phyloP scores from a whole-genome alignment of 2,329 filamentous ascomycete species.

The Phialophora expanda region DNA sequence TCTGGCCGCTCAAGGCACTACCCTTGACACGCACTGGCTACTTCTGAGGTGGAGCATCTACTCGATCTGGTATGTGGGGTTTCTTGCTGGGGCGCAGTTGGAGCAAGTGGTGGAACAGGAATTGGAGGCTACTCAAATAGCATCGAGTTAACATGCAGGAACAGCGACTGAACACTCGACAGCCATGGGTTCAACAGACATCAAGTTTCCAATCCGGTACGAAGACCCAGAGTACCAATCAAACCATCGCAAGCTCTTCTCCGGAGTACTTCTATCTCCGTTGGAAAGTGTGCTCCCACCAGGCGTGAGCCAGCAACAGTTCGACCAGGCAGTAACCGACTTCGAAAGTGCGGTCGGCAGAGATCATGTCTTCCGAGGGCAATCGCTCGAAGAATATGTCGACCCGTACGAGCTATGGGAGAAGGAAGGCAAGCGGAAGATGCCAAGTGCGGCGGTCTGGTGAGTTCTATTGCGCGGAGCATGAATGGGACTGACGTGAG shows the following conservation, averaged over 20 bases:
- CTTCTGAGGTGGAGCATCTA: neutral
- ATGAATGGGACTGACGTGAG: neutral
- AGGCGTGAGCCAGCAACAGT: conserved; percentile 25
- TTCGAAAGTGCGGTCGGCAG: conserved; percentile 24
- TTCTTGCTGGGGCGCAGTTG: neutral
- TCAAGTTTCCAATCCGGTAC: conserved; percentile 27
- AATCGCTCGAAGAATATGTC: conserved; percentile 31
- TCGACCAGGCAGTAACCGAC: conserved; percentile 22
- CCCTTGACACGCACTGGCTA: neutral
- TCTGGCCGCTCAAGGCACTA: neutral
- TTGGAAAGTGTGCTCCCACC: conserved; percentile 29
- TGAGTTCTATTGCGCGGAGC: conserved; percentile 1
- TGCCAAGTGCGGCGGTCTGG: conserved; percentile 34
- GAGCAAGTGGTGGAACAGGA: neutral
- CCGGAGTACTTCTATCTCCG: conserved; percentile 17
- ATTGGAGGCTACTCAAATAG: conserved; percentile 4
- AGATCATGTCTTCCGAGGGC: conserved; percentile 19
- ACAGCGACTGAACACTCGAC: neutral
- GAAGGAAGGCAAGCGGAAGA: conserved; percentile 28
- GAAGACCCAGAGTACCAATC: conserved; percentile 32
- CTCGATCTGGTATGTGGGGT: conserved; percentile 11
- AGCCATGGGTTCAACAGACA: conserved; percentile 21
- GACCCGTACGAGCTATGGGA: conserved; percentile 35
- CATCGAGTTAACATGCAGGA: neutral
- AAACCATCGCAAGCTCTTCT: conserved; percentile 26